A percentile compares a stretch with the other conserved stretches of the same genome.
Evolutionary conservation across 345 rosid species (phyloP).

Genomic region (Lepidium sativum): DNA sequence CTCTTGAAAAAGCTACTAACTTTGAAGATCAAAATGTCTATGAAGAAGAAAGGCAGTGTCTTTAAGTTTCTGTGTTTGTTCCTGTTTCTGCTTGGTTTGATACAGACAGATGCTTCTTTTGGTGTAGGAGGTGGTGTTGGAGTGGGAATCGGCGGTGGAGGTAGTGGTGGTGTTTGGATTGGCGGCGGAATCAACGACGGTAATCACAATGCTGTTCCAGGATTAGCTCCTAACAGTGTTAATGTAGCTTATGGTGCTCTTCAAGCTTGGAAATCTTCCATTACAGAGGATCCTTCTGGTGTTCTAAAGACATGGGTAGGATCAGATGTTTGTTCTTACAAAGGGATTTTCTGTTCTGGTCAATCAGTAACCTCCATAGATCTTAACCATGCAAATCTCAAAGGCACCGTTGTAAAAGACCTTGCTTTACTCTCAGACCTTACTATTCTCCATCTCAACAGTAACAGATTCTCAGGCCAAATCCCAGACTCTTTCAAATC

Average conservation of each 20-base stretch:
- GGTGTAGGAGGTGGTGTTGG: slow-evolving; percentile 49
- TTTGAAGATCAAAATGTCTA: slow-evolving; percentile 4
- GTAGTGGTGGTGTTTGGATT: slow-evolving; percentile 23
- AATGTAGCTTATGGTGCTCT: slow-evolving; percentile 54
- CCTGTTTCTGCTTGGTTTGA: slow-evolving; percentile 7
- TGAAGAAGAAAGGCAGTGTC: slow-evolving; percentile 18
- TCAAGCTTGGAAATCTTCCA: slow-evolving; percentile 77
- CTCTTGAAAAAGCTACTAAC: neutral
- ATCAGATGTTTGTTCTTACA: slow-evolving; percentile 67
- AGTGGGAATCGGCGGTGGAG: slow-evolving; percentile 30
- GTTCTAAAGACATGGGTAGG: slow-evolving; percentile 76
- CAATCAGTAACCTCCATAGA: slow-evolving; percentile 42
- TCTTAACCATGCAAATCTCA: slow-evolving; percentile 82
- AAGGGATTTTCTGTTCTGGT: slow-evolving; percentile 64
- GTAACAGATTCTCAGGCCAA: slow-evolving; percentile 68
- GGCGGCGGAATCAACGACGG: slow-evolving; percentile 23
- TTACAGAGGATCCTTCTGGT: slow-evolving; percentile 64
- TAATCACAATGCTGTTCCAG: slow-evolving; percentile 5
- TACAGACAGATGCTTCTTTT: slow-evolving; percentile 34
- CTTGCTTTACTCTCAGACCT: slow-evolving; percentile 53
- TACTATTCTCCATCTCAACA: slow-evolving; percentile 70
- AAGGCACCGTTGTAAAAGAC: slow-evolving; percentile 58
- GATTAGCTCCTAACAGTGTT: neutral
- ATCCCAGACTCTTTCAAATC: slow-evolving; percentile 55
- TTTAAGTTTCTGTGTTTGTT: slow-evolving; percentile 8